Base-by-base conservation (phyloP, 1,284 basidiomycete species). In the Omphalotus olearius region DNA sequence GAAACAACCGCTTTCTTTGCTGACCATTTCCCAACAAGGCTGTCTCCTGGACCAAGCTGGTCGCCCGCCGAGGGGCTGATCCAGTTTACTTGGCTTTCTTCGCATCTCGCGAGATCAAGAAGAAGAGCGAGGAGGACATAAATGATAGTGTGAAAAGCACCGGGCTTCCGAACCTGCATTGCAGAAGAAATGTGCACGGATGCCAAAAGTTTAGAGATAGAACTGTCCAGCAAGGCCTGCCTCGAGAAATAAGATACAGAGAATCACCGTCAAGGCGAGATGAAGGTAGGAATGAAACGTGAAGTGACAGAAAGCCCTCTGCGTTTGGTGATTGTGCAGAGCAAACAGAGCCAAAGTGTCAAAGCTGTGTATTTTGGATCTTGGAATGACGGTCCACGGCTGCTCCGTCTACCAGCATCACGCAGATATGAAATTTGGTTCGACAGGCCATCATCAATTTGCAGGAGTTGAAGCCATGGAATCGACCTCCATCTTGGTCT, bases 391-490 rank as follows among this genome's bases (percentile, higher is more conserved):
- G 13, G 2, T 7, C 30, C 4, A 33, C 7, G 7, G 30, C 30
- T 23, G 3, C 30, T 13, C 9, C 30, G 13, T 33, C 30, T 2
- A 33, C 30, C 7, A 33, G 13, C 23, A 23, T 23, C 23, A 5
- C 23, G 5, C 23, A 13, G 30, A 33, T 10, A 13, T 33, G 30
- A 9, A 33, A 2, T 33, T 33, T 33, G 13, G 7, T 9, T 10
- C 2, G 9, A 33, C 7, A 33, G 3, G 3, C 23, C 23, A 5
- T 33, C 30, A 33, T 13, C 9, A 3, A 13, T 33, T 33, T 33
- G 30, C 30, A 9, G 71, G 71, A 18, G 79, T 81, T 0, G 79
- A 81, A 37, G 79, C 79, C 23, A 72, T 78, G 13, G 79, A 81
- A 57, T 81, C 79, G 17, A 80, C 55, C 54, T 80, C 78, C 70